phyloP scores from a whole-genome alignment of 805 yeast genomes.

The Priceomyces medius region DNA sequence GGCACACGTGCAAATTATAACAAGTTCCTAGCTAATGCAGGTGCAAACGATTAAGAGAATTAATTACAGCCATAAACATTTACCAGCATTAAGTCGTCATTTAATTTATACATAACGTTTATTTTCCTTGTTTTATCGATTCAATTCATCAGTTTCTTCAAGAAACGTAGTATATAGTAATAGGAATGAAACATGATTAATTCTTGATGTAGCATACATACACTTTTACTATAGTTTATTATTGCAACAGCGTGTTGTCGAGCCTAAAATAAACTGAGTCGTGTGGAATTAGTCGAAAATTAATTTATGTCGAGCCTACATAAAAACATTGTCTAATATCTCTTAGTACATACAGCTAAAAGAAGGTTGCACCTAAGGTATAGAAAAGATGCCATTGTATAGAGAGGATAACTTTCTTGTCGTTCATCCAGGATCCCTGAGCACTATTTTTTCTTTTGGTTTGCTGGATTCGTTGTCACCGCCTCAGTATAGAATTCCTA shows the following conservation, averaged over 20 bases:
- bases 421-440: conserved; percentile 75
- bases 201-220: background rate
- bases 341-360: background rate
- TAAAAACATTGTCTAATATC: background rate
- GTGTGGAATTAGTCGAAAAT: background rate
- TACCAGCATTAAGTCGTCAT: background rate
- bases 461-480: conserved; percentile 72
- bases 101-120: background rate
- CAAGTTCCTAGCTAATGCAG: conserved; percentile 34
- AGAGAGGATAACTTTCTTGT: conserved; percentile 50
- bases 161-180: background rate
- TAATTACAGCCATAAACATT: background rate
- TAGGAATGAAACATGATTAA: background rate
- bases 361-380: background rate
- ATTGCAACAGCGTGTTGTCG: no score
- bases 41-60: background rate
- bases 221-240: no score
- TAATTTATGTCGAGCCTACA: background rate
- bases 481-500: conserved; percentile 75
- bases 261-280: no score
- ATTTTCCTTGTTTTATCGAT: background rate
- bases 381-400: conserved; percentile 37
- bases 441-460: conserved; percentile 78
- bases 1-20: conserved; percentile 41
- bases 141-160: background rate